These are phyloP conservation scores for Xylaria sp. DNA, from an alignment of 2,329 filamentous ascomycete genomes.

Conservation along the genomic window DNA sequence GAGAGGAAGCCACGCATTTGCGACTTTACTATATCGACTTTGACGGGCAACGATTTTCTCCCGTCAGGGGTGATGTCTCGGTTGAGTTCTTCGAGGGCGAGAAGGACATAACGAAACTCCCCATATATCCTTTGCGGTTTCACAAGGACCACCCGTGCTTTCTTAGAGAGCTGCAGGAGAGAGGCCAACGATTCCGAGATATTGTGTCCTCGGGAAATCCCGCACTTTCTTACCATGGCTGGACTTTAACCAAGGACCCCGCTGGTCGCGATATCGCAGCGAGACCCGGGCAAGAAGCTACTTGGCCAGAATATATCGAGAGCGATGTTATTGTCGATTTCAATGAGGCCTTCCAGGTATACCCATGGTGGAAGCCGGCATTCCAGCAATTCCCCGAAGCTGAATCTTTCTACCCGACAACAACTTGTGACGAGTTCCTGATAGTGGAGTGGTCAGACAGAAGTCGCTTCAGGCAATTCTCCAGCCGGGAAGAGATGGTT, in stretches of 20 bases:
- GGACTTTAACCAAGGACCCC: conserved; percentile 36
- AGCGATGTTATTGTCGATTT: conserved; percentile 38
- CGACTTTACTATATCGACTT: conserved; percentile 38
- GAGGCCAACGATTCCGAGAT: conserved; percentile 33
- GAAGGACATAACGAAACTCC: conserved; percentile 37
- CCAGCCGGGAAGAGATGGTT: conserved; percentile 31
- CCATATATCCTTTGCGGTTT: conserved; percentile 34
- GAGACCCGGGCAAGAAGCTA: conserved; percentile 26
- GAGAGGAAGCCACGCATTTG: conserved; percentile 34
- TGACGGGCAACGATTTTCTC: conserved; percentile 33
- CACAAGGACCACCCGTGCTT: conserved; percentile 32
- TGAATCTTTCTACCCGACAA: conserved; percentile 32
- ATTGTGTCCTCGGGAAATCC: conserved; percentile 35
- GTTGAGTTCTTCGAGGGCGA: conserved; percentile 35
- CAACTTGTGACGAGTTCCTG: conserved; percentile 31
- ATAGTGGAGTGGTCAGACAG: conserved; percentile 36
- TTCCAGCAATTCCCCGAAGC: conserved; percentile 34
- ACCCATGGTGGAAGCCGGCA: conserved; percentile 37
- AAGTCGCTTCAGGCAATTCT: conserved; percentile 22
- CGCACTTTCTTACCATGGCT: conserved; percentile 33
- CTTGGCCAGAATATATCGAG: conserved; percentile 36
- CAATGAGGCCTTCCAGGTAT: conserved; percentile 34
- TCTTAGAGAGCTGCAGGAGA: conserved; percentile 29
- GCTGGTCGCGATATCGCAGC: conserved; percentile 30
- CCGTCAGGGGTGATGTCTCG: conserved; percentile 33